phyloP scores from a whole-genome alignment of 2,329 filamentous ascomycete species.

The Dactylellina cionopaga region DNA sequence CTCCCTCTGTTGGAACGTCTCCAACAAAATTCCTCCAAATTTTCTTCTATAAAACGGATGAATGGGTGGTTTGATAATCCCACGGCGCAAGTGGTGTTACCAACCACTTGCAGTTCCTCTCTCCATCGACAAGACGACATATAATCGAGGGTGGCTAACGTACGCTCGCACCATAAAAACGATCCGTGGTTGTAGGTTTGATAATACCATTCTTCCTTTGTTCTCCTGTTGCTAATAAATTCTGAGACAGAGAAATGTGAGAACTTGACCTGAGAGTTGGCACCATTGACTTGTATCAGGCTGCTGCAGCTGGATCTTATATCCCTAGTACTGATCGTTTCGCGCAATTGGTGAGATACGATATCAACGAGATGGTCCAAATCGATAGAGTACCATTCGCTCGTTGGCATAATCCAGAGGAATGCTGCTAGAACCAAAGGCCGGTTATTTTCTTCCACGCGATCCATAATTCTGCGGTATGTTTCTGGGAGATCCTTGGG shows the following conservation, averaged over 20 bases:
- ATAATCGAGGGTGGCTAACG: neutral
- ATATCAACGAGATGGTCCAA: constrained; percentile 5
- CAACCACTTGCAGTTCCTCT: neutral
- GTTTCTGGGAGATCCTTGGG: constrained; percentile 30
- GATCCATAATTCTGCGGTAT: constrained; percentile 10
- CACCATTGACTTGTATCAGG: constrained; percentile 4
- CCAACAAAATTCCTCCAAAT: neutral
- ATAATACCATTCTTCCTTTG: too few relatives aligned
- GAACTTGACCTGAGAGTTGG: neutral
- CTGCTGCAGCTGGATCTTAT: constrained; percentile 8
- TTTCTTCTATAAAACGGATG: neutral
- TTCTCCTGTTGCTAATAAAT: too few relatives aligned
- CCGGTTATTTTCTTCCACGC: neutral
- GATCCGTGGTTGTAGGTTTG: too few relatives aligned
- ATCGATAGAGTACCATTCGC: neutral
- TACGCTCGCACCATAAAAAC: neutral
- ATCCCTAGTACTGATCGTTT: constrained; percentile 7
- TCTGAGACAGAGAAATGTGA: constrained; percentile 28
- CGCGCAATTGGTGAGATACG: neutral
- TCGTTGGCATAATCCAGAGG: too few relatives aligned
- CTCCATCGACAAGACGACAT: neutral
- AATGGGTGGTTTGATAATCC: neutral
- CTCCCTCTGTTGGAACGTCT: neutral
- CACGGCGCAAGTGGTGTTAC: neutral
- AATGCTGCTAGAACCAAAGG: neutral